Base-by-base conservation (phyloP, 768 basidiomycete species). In the Tylopilus felleus region DNA sequence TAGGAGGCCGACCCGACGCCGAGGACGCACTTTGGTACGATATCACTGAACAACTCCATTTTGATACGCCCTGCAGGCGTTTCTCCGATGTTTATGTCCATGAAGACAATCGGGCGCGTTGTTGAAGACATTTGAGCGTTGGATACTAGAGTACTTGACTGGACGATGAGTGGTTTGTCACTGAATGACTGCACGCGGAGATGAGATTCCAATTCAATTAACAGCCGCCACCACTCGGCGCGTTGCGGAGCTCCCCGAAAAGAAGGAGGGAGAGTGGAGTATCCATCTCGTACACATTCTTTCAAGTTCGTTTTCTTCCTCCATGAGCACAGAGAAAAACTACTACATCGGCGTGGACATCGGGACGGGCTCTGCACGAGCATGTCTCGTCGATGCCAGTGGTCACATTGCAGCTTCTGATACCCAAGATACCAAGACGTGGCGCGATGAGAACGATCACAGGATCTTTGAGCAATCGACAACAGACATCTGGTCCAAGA, bases 381-480 rank as follows among this genome's bases (percentile, higher is more conserved):
- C 93, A 0, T 86, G 83, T 22, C 82, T 99, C 29, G 82, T 95
- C 57, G 80, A 82, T 51, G 62, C 72, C 19, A 77, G 80, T 41
- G 93, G 95, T 38, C 77, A 75, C 29, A 78, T 93, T 52, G 73
- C 86, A 49, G 89, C 92, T 6, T 90, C 93, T 33, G 83, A 85
- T 60, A 87, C 87, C 48, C 83, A 90, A 65, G 80, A 83, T 21
- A 98, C 88, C n/a, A 77, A 75, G 49, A 98, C 94, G 10, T 94
- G 82, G 77, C 86, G 96, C 58, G 89, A 93, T 74, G 76, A 82
- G 1, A 67, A 79, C 29, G 92, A 98, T 78, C 85, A 92, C 67
- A 80, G 88, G 52, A 94, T 98, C 74, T 99, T 97, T 69, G 97
- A 99, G 71, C 97, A 99, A 71, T 96, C 93, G 29, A 93, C 93